phyloP scores from a whole-genome alignment of 192 early-diverging fungal species.

The Ambispora gerdemannii region DNA sequence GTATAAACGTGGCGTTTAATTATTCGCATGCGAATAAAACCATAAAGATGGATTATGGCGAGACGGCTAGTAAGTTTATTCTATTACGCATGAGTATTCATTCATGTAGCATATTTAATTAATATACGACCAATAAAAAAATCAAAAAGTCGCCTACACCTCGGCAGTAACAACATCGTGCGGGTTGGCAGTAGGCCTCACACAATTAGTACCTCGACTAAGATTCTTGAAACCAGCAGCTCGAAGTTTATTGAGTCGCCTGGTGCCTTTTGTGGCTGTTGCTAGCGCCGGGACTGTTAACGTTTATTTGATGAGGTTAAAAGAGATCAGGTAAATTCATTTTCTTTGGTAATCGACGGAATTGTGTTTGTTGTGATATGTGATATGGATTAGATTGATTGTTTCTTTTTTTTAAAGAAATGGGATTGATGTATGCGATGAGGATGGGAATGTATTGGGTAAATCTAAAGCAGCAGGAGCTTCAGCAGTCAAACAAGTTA shows the following conservation, averaged over 20 bases:
- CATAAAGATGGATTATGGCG: conserved; percentile 65
- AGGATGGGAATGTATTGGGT: conserved; percentile 62
- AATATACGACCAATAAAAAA: too few relatives aligned
- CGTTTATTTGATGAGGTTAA: conserved; percentile 80
- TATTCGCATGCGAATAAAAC: conserved; percentile 83
- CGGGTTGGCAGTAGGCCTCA: conserved; percentile 69
- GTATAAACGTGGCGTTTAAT: conserved; percentile 82
- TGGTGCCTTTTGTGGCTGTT: conserved; percentile 76
- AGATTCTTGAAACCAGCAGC: conserved; percentile 43
- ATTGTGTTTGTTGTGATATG: neutral
- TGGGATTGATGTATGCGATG: conserved; percentile 71
- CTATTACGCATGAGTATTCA: neutral
- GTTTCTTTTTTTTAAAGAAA: conserved; percentile 40
- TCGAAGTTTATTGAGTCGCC: conserved; percentile 42
- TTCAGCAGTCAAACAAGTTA: conserved; percentile 62
- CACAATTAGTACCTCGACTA: conserved; percentile 58
- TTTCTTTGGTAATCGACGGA: too few relatives aligned
- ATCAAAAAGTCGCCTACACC: conserved; percentile 63
- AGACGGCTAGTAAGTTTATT: conserved; percentile 60
- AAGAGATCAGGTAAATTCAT: conserved; percentile 58
- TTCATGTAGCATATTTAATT: too few relatives aligned
- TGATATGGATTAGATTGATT: neutral
- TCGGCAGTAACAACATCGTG: conserved; percentile 76
- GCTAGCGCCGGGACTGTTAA: conserved; percentile 79
- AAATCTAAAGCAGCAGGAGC: conserved; percentile 65